Base-by-base conservation (phyloP, 352 stramenopile species). In the Phytophthora pseudosyringae region DNA sequence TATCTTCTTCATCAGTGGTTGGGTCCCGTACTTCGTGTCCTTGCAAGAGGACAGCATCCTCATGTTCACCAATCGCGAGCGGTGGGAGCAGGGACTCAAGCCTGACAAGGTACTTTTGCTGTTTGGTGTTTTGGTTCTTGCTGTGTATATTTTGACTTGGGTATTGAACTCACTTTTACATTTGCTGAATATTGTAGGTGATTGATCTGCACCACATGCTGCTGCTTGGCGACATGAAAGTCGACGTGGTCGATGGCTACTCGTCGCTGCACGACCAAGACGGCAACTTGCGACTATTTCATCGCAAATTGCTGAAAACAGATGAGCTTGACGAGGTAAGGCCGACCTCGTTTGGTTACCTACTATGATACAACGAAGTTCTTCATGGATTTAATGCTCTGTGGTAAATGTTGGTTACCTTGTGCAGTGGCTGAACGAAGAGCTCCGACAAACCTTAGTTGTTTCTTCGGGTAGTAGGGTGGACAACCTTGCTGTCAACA, bases 1-100 rank as follows among this genome's bases (percentile, higher is more conserved):
- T 62, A 88, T 95, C 28, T 93, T 95, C 56, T 94, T 93, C 62
- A 92, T 93, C 63, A 75, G 56, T 44, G 85, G 88, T 53, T 95
- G 87, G 87, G 73, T 80, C 5, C 59, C 83, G 6, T 91, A 91
- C 64, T 95, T 95, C 66, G 83, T 94, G 4, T 95, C 87, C 9
- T 66, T 95, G 1, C 87, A 95, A 73, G 79, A 92, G 31, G 82
- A 95, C 36, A 78, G 80, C 55, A 76, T 94, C 29, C 70, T 95
- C 21, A 65, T 95, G 51, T 95, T 91, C 65, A 79, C 77, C 33
- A 93, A 67, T 43, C 85, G 87, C 6, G 87, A 95, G 52, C 83
- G 81, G 43, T 95, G 87, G 87, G 87, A 95, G 44, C 87, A 95
- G 65, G 87, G 85, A 0, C 61, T 90, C 13, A 88, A 86, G 26